Evolutionary conservation across 2,329 filamentous ascomycete species (phyloP).

Genomic region (Grosmannia serpens): DNA sequence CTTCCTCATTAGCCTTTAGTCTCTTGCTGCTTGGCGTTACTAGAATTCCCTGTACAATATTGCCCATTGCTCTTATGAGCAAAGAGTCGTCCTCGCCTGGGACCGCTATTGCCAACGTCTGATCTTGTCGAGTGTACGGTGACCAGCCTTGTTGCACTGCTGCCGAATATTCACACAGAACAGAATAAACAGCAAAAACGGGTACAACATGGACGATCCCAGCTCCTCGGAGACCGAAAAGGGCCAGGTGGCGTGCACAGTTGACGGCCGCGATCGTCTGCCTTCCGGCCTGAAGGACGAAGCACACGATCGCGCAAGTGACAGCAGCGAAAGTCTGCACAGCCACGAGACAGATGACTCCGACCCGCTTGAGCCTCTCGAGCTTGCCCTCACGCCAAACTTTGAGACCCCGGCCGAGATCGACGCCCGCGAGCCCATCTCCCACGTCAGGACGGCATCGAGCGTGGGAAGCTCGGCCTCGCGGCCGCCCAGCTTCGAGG

Average conservation of each 20-base stretch:
- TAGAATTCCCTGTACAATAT: not conserved
- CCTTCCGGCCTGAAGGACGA: not conserved
- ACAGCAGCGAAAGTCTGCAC: not conserved
- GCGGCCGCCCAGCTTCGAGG: conserved; percentile 48
- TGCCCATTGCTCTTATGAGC: not conserved
- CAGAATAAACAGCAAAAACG: not conserved
- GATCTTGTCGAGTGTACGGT: too few relatives aligned
- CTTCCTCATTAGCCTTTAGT: not conserved
- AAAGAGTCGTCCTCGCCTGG: not conserved
- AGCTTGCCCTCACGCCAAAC: conserved; percentile 12
- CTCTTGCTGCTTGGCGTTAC: not conserved
- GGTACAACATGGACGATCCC: not conserved
- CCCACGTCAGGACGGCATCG: conserved; percentile 25
- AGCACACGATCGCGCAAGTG: not conserved
- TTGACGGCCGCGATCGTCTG: not conserved
- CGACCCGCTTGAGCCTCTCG: conserved; percentile 11
- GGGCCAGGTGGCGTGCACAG: not conserved
- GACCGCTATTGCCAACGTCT: too few relatives aligned
- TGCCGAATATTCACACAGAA: not conserved
- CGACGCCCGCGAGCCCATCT: conserved; percentile 24
- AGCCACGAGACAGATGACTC: conserved; percentile 9
- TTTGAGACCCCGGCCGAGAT: conserved; percentile 10
- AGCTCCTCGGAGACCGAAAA: not conserved
- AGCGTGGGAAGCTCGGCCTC: conserved; percentile 27
- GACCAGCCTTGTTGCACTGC: not conserved